These are phyloP conservation scores for Pleurostoma richardsiae DNA, from an alignment of 2,329 filamentous ascomycete genomes.

Conservation along the genomic window DNA sequence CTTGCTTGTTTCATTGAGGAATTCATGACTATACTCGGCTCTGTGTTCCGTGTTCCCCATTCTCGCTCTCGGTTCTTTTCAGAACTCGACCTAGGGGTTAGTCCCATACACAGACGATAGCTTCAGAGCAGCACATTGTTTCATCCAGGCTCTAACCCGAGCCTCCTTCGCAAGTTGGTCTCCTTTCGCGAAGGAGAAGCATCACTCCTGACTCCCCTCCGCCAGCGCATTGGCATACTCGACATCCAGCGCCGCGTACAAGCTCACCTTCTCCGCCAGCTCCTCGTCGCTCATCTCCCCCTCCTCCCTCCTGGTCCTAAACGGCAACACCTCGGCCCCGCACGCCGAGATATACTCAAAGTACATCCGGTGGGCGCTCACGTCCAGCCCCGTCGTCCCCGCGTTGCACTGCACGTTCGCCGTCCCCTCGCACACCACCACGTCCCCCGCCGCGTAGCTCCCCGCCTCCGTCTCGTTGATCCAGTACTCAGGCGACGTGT, in stretches of 20 bases:
- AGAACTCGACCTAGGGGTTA: too few species aligned
- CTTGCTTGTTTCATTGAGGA: too few species aligned
- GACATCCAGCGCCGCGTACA: conserved; percentile 13
- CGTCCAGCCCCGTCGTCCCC: conserved; percentile 37
- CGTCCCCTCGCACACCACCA: conserved; percentile 43
- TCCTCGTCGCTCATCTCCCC: conserved; percentile 24
- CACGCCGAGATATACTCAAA: conserved; percentile 38
- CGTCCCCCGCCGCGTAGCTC: conserved; percentile 31
- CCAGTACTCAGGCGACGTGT: conserved; percentile 69
- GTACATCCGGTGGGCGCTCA: conserved; percentile 43
- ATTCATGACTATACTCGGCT: too few species aligned
- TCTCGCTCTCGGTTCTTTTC: too few species aligned
- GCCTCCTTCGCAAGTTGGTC: too few species aligned
- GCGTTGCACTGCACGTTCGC: conserved; percentile 45
- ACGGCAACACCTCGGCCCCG: conserved; percentile 16
- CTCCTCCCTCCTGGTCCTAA: conserved; percentile 9
- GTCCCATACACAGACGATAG: too few species aligned
- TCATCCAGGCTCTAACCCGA: too few species aligned
- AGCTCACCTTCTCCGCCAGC: conserved; percentile 29
- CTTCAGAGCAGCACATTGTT: too few species aligned
- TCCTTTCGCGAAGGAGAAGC: too few species aligned
- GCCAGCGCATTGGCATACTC: conserved; percentile 1
- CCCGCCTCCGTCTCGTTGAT: conserved; percentile 31
- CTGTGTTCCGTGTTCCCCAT: too few species aligned
- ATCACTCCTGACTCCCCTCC: neutral